These are phyloP conservation scores for Neurospora sp. DNA, from an alignment of 495 filamentous ascomycete genomes.

Conservation along the genomic window DNA sequence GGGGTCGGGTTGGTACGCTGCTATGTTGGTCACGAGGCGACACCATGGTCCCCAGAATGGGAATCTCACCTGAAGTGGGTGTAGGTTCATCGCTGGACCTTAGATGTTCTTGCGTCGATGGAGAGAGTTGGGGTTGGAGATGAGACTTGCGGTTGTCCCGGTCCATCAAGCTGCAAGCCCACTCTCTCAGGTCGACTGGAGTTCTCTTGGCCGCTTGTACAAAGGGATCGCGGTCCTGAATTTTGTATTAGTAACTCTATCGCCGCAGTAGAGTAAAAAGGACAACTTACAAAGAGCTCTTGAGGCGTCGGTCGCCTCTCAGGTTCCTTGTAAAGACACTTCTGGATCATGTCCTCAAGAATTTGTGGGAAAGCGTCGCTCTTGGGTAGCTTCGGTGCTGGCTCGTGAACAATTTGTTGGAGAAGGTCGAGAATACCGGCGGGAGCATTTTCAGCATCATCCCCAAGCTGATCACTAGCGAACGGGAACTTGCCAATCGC, in stretches of 20 bases:
- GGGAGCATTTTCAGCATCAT: slow-evolving; percentile 60
- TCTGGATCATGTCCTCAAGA: slow-evolving; percentile 91
- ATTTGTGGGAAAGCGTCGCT: slow-evolving; percentile 94
- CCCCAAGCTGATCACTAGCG: slow-evolving; percentile 53
- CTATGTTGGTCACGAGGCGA: slow-evolving; percentile 30
- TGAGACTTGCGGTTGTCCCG: slow-evolving; percentile 87
- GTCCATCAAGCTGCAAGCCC: slow-evolving; percentile 87
- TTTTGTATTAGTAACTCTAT: slow-evolving; percentile 11
- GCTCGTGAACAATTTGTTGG: slow-evolving; percentile 95
- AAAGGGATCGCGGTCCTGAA: slow-evolving; percentile 78
- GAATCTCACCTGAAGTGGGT: slow-evolving; percentile 58
- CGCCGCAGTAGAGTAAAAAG: background rate
- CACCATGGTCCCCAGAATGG: slow-evolving; percentile 42
- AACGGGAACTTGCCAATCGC: slow-evolving; percentile 97
- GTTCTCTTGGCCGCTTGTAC: slow-evolving; percentile 91
- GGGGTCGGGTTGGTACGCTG: slow-evolving; percentile 31
- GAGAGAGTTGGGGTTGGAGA: slow-evolving; percentile 57
- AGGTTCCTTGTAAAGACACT: slow-evolving; percentile 82
- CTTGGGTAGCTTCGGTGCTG: slow-evolving; percentile 84
- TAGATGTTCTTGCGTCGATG: slow-evolving; percentile 46
- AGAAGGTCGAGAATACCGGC: slow-evolving; percentile 93
- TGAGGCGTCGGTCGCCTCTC: slow-evolving; percentile 83
- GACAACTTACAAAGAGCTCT: slow-evolving; percentile 56
- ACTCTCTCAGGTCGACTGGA: slow-evolving; percentile 78
- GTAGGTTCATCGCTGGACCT: slow-evolving; percentile 45